These are phyloP conservation scores for Aspergillus sp. DNA, from an alignment of 2,329 filamentous ascomycete species.

Conservation along the genomic window DNA sequence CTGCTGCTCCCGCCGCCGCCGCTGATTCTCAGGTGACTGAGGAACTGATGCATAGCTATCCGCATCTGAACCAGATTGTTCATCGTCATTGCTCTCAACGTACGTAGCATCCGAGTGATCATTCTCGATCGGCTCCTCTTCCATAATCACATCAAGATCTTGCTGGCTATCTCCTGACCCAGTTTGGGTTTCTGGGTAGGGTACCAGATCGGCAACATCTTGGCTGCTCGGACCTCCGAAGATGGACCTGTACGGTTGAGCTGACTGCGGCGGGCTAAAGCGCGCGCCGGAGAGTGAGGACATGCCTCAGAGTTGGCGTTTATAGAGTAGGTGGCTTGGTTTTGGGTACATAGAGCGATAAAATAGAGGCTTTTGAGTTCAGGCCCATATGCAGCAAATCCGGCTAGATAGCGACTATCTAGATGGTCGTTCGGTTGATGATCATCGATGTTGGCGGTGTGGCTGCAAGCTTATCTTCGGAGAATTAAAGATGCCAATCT, in stretches of 20 bases:
- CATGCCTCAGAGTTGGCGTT: slow-evolving; percentile 22
- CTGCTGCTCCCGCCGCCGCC: background rate
- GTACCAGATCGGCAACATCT: slow-evolving; percentile 20
- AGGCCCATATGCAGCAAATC: background rate
- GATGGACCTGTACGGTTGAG: slow-evolving; percentile 33
- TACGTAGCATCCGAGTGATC: slow-evolving; percentile 30
- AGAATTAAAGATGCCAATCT: background rate
- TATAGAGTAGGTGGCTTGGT: background rate
- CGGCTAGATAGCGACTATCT: background rate
- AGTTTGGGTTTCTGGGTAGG: slow-evolving; percentile 9
- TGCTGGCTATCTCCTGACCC: slow-evolving; percentile 13
- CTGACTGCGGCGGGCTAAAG: slow-evolving; percentile 29
- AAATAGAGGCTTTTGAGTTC: background rate
- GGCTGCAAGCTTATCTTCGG: background rate
- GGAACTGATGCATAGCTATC: background rate
- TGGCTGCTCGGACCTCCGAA: slow-evolving; percentile 33
- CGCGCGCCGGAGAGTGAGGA: slow-evolving; percentile 30
- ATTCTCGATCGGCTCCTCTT: slow-evolving; percentile 20
- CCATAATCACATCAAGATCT: slow-evolving; percentile 26
- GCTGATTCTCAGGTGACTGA: background rate
- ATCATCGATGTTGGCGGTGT: background rate
- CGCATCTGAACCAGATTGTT: slow-evolving; percentile 10
- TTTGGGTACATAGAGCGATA: background rate
- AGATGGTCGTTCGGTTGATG: background rate
- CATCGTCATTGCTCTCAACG: slow-evolving; percentile 20